Conservation (phyloP, 2,329 filamentous ascomycete species). For the Fusarium fujikuroi region DNA sequence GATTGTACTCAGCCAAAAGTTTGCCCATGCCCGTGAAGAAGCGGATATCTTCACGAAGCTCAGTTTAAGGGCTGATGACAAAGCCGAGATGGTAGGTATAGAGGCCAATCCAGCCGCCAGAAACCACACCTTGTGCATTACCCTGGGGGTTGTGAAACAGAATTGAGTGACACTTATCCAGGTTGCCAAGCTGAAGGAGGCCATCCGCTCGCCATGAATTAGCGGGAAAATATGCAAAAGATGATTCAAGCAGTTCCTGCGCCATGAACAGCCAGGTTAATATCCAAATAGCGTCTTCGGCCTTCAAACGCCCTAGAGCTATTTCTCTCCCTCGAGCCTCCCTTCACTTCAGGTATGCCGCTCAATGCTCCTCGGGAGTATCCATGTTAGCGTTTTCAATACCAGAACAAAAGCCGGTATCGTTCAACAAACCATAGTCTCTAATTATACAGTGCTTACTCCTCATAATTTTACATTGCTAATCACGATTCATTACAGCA, state of each 20-base stretch:
- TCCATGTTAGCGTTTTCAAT: not conserved
- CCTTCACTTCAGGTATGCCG: not conserved
- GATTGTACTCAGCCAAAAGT: not conserved
- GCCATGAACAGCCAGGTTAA: not conserved
- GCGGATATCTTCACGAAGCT: not conserved
- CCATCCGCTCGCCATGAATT: not conserved
- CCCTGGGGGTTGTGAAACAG: not conserved
- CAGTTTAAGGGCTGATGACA: not conserved
- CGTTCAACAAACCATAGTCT: not conserved
- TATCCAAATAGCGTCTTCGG: not conserved
- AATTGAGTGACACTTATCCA: not conserved
- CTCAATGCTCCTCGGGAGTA: not conserved
- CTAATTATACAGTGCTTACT: not conserved
- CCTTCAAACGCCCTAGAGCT: not conserved
- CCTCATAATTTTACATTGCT: not conserved
- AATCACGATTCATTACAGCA: not conserved
- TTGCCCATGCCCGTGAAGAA: not conserved
- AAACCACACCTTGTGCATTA: not conserved
- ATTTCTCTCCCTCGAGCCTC: not conserved
- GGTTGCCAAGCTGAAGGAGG: not conserved
- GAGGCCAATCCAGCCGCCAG: not conserved
- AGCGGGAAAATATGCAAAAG: not conserved
- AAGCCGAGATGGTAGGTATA: not conserved
- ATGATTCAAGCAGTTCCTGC: not conserved
- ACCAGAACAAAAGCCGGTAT: not conserved